phyloP scores from a whole-genome alignment of 176 grass and related monocot species.

The Olyra latifolia region DNA sequence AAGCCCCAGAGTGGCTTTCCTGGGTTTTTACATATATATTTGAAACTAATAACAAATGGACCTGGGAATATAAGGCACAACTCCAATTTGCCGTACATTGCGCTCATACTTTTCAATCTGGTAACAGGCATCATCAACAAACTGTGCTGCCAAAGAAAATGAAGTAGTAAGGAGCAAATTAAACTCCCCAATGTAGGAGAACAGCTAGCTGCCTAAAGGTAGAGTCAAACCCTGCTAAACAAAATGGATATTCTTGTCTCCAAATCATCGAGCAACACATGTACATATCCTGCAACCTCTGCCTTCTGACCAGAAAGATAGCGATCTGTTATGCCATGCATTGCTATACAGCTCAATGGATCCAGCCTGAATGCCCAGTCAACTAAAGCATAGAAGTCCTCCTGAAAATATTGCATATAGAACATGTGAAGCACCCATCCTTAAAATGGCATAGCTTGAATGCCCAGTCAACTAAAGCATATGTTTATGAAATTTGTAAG shows the following conservation, averaged over 20 bases:
- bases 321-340: slow-evolving; percentile 92
- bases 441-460: slow-evolving; percentile 8
- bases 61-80: slow-evolving; percentile 88
- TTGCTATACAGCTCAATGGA: slow-evolving; percentile 83
- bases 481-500: neutral
- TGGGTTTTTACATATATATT: slow-evolving; percentile 1
- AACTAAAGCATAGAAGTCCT: slow-evolving; percentile 76
- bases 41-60: slow-evolving; percentile 26
- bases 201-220: neutral
- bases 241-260: slow-evolving; percentile 69
- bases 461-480: neutral
- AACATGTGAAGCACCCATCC: slow-evolving; percentile 14
- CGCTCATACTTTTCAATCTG: slow-evolving; percentile 90
- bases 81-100: slow-evolving; percentile 68
- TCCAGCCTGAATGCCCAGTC: slow-evolving; percentile 92
- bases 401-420: slow-evolving; percentile 52
- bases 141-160: slow-evolving; percentile 50
- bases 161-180: slow-evolving; percentile 17
- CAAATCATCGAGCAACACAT: slow-evolving; percentile 78
- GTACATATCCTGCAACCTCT: slow-evolving; percentile 85
- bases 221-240: slow-evolving; percentile 71
- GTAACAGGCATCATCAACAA: slow-evolving; percentile 92
- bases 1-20: neutral
- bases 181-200: neutral
- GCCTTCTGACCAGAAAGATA: slow-evolving; percentile 88